Evolutionary conservation across 2,329 filamentous ascomycete species (phyloP).

Genomic region (Colletotrichum filicis): DNA sequence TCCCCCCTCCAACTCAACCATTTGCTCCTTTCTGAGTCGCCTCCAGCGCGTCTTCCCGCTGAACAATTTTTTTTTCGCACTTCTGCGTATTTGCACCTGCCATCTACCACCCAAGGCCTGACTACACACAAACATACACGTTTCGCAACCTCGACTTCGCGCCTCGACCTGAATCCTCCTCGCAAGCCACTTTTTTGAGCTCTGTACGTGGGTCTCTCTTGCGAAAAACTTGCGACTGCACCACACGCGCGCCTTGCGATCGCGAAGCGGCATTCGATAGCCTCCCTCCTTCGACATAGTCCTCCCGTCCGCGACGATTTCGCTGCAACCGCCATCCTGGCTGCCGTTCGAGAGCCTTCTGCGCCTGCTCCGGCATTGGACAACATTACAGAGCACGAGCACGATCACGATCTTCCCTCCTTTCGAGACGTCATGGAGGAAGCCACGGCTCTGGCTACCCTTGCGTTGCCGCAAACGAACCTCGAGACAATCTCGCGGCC

Average conservation of each 20-base stretch:
- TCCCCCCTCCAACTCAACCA: conserved; percentile 1
- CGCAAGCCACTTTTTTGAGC: conserved; percentile 1
- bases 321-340: conserved; percentile 19
- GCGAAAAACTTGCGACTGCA: conserved; percentile 3
- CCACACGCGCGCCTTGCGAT: background rate
- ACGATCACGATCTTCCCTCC: conserved; percentile 1
- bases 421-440: conserved; percentile 57
- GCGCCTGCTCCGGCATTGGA: conserved; percentile 15
- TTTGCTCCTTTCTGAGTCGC: conserved; percentile 17
- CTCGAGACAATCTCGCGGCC: conserved; percentile 59
- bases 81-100: background rate
- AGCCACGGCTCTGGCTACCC: conserved; percentile 38
- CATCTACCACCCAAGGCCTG: background rate
- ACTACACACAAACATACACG: background rate
- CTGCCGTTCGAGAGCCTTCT: conserved; percentile 17
- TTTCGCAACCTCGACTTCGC: conserved; percentile 6
- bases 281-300: background rate
- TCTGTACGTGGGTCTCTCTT: background rate
- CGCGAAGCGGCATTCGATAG: conserved; percentile 2
- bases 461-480: conserved; percentile 41
- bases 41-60: conserved; percentile 22
- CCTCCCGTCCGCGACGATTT: background rate
- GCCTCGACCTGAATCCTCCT: background rate
- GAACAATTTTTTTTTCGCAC: conserved; percentile 23
- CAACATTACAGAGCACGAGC: conserved; percentile 1